These are phyloP conservation scores for Sporothrix euskadiensis DNA, from an alignment of 2,329 filamentous ascomycete genomes.

Conservation along the genomic window DNA sequence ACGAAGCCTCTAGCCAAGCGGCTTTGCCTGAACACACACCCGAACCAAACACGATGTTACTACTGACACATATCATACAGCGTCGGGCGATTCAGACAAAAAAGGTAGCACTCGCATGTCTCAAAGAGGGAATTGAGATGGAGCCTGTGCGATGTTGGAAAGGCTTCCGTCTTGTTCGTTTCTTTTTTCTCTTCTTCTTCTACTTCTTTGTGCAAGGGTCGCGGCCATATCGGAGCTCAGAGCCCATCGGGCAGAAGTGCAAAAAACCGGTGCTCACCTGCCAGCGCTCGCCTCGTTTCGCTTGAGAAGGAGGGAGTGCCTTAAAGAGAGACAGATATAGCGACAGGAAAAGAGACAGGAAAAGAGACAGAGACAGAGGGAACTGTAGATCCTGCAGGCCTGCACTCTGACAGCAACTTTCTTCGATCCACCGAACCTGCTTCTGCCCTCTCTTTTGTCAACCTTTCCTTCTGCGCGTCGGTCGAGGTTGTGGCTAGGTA, in stretches of 20 bases:
- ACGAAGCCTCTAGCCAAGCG: neutral
- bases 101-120: neutral
- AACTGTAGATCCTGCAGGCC: neutral
- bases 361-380: neutral
- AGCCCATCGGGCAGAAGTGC: conserved; percentile 8
- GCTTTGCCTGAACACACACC: neutral
- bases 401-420: neutral
- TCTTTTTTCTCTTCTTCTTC: neutral
- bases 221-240: neutral
- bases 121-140: conserved; percentile 1
- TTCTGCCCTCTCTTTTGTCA: neutral
- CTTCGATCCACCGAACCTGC: neutral
- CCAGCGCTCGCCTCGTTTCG: neutral
- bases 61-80: neutral
- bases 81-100: neutral
- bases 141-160: conserved; percentile 20
- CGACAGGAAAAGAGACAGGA: too few relatives aligned
- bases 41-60: neutral
- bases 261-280: conserved; percentile 1
- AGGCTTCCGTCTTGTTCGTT: conserved; percentile 10
- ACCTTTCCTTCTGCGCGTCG: conserved; percentile 6
- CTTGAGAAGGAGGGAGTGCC: neutral
- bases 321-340: neutral
- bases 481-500: conserved; percentile 11
- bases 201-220: neutral